phyloP scores from a whole-genome alignment of 2,329 filamentous ascomycete species.

The Trichoderma atroviride region DNA sequence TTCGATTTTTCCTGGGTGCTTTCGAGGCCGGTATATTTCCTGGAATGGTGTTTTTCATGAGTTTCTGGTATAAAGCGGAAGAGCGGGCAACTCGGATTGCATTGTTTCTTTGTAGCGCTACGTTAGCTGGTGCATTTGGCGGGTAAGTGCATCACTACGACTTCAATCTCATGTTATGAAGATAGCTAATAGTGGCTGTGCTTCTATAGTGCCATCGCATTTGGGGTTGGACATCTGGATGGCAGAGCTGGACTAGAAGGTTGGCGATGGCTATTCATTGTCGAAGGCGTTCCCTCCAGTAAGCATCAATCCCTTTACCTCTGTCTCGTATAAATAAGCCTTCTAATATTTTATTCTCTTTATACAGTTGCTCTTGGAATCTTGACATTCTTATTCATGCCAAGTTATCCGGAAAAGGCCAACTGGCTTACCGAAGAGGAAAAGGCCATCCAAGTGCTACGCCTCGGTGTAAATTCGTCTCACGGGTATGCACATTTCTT shows the following conservation, averaged over 20 bases:
- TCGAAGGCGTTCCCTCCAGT: constrained; percentile 11
- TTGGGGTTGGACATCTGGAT: constrained; percentile 1
- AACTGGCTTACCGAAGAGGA: constrained; percentile 9
- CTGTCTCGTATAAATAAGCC: too few relatives aligned
- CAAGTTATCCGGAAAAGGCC: constrained; percentile 2
- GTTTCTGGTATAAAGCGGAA: constrained; percentile 15
- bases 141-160: background rate
- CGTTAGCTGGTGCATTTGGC: constrained; percentile 10
- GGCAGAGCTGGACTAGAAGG: background rate
- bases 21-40: background rate
- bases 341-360: too few relatives aligned
- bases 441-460: constrained; percentile 10
- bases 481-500: background rate
- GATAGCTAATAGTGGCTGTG: background rate
- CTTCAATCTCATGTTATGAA: background rate
- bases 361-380: background rate
- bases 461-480: constrained; percentile 6
- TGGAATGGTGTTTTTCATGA: constrained; percentile 13
- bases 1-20: constrained; percentile 6
- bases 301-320: background rate
- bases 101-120: constrained; percentile 1
- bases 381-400: background rate
- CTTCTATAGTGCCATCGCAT: background rate
- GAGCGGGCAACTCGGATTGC: constrained; percentile 8
- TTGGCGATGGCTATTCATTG: constrained; percentile 5